These are phyloP conservation scores for Eutrema salsugineum DNA, from an alignment of 441 rosid genomes.

Conservation along the genomic window DNA sequence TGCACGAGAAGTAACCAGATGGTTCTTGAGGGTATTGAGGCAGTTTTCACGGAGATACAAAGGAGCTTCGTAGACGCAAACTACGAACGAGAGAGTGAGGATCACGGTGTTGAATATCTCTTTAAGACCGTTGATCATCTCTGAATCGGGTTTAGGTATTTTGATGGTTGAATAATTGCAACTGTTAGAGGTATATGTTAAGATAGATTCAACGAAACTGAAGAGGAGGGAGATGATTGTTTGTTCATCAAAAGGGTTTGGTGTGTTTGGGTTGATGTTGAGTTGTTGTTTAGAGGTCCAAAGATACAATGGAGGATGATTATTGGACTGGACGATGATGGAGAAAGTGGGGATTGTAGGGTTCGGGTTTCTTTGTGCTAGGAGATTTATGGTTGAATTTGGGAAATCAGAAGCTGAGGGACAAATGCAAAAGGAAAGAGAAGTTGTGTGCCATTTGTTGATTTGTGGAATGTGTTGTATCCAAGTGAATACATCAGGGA, in stretches of 20 bases:
- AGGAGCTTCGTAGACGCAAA: slow-evolving; percentile 83
- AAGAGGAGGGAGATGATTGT: slow-evolving; percentile 37
- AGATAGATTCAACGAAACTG: slow-evolving; percentile 53
- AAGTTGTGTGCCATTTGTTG: slow-evolving; percentile 47
- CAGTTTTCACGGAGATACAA: slow-evolving; percentile 53
- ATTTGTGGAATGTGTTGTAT: slow-evolving; percentile 59
- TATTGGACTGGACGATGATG: slow-evolving; percentile 42
- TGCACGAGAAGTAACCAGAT: slow-evolving; percentile 33
- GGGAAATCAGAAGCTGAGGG: slow-evolving; percentile 40
- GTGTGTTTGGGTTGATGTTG: slow-evolving; percentile 37
- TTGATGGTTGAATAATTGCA: slow-evolving; percentile 29
- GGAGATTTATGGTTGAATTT: slow-evolving; percentile 53
- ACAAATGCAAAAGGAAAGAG: slow-evolving; percentile 50
- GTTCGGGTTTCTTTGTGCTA: slow-evolving; percentile 36
- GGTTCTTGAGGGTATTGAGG: slow-evolving; percentile 44
- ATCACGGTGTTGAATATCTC: slow-evolving; percentile 58
- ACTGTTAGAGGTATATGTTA: slow-evolving; percentile 44
- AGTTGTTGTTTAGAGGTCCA: slow-evolving; percentile 66
- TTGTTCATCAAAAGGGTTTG: slow-evolving; percentile 40
- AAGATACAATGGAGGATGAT: slow-evolving; percentile 44
- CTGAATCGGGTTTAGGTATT: slow-evolving; percentile 34
- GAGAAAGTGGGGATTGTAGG: slow-evolving; percentile 45
- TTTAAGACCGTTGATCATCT: slow-evolving; percentile 28
- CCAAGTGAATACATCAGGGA: slow-evolving; percentile 65
- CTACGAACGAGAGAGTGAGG: slow-evolving; percentile 50